Conservation (phyloP, 257 asterid species). For the Solanum chilense region DNA sequence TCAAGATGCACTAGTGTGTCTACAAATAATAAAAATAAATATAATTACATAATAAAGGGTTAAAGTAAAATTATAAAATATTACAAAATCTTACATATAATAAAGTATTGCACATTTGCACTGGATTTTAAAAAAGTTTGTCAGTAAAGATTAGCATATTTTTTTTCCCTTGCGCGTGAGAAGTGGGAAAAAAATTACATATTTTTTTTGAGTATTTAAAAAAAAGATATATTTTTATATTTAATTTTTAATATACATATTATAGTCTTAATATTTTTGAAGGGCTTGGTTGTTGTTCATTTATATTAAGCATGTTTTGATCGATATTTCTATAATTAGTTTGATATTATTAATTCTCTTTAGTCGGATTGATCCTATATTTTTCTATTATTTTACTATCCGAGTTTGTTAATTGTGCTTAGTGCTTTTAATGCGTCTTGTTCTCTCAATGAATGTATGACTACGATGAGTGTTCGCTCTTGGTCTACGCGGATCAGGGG, state of each 20-base stretch:
- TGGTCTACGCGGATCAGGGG: no score
- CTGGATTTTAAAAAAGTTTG: not conserved
- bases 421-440: not conserved
- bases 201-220: not conserved
- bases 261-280: not conserved
- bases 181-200: not conserved
- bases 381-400: not conserved
- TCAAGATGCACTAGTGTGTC: not conserved
- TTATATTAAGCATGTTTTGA: not conserved
- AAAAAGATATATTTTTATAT: no score
- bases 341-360: not conserved
- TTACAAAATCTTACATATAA: not conserved
- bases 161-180: not conserved
- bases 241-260: no score
- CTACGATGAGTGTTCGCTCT: no score
- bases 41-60: not conserved
- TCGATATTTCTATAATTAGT: not conserved
- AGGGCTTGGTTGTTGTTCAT: not conserved
- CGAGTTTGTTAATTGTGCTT: not conserved
- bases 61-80: not conserved
- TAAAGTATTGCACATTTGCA: not conserved
- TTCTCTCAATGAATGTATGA: not conserved
- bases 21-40: no score
- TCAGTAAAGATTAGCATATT: not conserved
- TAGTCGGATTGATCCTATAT: not conserved